These are phyloP conservation scores for Ophiostoma tasmaniense DNA, from an alignment of 2,329 filamentous ascomycete genomes.

Conservation along the genomic window DNA sequence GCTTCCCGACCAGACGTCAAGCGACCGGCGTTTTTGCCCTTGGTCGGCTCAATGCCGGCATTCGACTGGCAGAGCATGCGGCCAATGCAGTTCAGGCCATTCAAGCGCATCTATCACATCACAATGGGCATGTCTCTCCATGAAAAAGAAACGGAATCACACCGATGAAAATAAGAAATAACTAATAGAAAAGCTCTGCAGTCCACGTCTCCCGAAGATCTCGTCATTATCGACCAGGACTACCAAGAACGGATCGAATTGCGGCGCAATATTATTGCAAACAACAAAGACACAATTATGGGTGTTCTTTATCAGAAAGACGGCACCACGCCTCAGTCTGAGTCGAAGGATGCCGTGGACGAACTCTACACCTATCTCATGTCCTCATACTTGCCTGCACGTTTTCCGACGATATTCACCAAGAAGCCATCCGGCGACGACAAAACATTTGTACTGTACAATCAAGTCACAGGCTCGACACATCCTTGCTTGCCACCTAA, in stretches of 20 bases:
- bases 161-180: neutral
- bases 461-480: conserved; percentile 31
- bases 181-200: conserved; percentile 32
- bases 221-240: conserved; percentile 44
- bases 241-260: conserved; percentile 38
- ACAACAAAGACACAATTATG: conserved; percentile 34
- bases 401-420: conserved; percentile 32
- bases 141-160: conserved; percentile 20
- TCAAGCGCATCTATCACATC: conserved; percentile 45
- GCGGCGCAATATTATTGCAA: conserved; percentile 32
- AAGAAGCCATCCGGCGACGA: conserved; percentile 27
- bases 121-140: conserved; percentile 38
- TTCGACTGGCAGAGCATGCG: conserved; percentile 35
- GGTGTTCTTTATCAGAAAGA: conserved; percentile 30
- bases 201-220: conserved; percentile 36
- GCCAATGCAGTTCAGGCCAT: conserved; percentile 37
- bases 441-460: conserved; percentile 27
- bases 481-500: conserved; percentile 26
- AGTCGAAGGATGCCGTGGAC: conserved; percentile 33
- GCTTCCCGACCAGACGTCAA: neutral
- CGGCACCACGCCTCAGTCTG: neutral
- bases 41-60: conserved; percentile 11
- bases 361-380: conserved; percentile 14
- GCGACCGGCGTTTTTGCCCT: neutral
- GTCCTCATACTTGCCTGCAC: conserved; percentile 12